Evolutionary conservation across 192 early-diverging fungal genomes (phyloP).

Genomic region (Ambispora gerdemannii): DNA sequence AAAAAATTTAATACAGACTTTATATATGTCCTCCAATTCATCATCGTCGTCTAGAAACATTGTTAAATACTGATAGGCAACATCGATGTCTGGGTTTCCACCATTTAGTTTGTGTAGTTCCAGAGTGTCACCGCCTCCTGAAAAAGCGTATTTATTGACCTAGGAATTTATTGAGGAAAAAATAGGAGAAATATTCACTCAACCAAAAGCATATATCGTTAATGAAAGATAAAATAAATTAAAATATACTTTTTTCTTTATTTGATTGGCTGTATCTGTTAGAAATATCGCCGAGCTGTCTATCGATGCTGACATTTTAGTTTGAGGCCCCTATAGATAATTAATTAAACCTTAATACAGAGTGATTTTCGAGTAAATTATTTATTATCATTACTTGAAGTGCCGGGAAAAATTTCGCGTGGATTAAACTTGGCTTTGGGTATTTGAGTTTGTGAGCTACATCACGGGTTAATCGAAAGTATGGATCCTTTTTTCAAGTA

Average conservation of each 20-base stretch:
- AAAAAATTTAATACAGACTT: slow-evolving; percentile 27
- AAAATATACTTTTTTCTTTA: slow-evolving; percentile 82
- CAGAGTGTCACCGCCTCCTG: slow-evolving; percentile 82
- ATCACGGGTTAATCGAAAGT: slow-evolving; percentile 96
- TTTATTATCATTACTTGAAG: slow-evolving; percentile 56
- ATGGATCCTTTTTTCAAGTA: slow-evolving; percentile 66
- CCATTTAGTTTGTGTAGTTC: slow-evolving; percentile 81
- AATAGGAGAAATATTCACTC: too few species aligned
- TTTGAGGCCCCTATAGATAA: slow-evolving; percentile 65
- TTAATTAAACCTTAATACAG: slow-evolving; percentile 4
- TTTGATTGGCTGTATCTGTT: slow-evolving; percentile 82
- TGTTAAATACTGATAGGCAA: slow-evolving; percentile 88
- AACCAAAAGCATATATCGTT: neutral
- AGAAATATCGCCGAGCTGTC: slow-evolving; percentile 90
- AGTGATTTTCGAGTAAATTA: neutral
- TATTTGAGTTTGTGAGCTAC: slow-evolving; percentile 89
- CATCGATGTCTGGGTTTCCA: slow-evolving; percentile 94
- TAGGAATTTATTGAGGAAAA: slow-evolving; percentile 19
- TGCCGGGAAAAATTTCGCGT: slow-evolving; percentile 94
- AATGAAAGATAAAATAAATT: neutral
- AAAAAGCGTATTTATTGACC: slow-evolving; percentile 94
- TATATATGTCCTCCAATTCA: slow-evolving; percentile 68
- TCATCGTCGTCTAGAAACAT: slow-evolving; percentile 96
- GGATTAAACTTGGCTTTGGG: slow-evolving; percentile 91
- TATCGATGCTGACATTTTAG: slow-evolving; percentile 94